phyloP scores from a whole-genome alignment of 208 protist genomes.

The Leishmania martiniquensis region DNA sequence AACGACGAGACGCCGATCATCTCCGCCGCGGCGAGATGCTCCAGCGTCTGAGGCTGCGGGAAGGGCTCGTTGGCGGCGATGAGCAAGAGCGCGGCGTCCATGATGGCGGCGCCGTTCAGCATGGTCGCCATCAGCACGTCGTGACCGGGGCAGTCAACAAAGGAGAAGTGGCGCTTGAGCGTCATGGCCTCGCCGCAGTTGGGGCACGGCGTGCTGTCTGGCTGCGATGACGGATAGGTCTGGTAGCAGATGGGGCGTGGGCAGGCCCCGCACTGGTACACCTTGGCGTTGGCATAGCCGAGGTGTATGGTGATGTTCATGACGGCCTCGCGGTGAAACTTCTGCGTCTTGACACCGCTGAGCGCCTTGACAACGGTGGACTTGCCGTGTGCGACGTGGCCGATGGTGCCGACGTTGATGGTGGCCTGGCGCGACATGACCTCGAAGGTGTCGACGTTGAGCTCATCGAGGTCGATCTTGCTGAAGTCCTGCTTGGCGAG shows the following conservation, averaged over 20 bases:
- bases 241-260: slow-evolving; percentile 94
- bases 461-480: slow-evolving; percentile 70
- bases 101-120: slow-evolving; percentile 99
- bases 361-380: slow-evolving; percentile 99
- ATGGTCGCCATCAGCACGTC: slow-evolving; percentile 99
- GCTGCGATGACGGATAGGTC: slow-evolving; percentile 86
- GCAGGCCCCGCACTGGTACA: slow-evolving; percentile 91
- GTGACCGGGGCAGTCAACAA: slow-evolving; percentile 99
- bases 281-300: slow-evolving; percentile 99
- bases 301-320: slow-evolving; percentile 99
- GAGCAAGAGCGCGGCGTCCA: slow-evolving; percentile 99
- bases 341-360: slow-evolving; percentile 98
- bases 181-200: slow-evolving; percentile 69
- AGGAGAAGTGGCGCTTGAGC: slow-evolving; percentile 97
- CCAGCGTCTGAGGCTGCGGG: slow-evolving; percentile 95
- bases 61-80: slow-evolving; percentile 99
- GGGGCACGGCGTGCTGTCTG: slow-evolving; percentile 88
- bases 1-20: slow-evolving; percentile 99
- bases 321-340: slow-evolving; percentile 99
- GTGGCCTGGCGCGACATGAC: slow-evolving; percentile 99
- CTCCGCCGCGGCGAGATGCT: slow-evolving; percentile 98
- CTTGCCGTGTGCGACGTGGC: slow-evolving; percentile 99
- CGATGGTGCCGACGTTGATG: slow-evolving; percentile 99
- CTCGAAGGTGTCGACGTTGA: slow-evolving; percentile 95
- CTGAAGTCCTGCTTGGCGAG: slow-evolving; percentile 81